These are phyloP conservation scores for Colletotrichum echinochloae DNA, from an alignment of 2,329 filamentous ascomycete species.

Conservation along the genomic window DNA sequence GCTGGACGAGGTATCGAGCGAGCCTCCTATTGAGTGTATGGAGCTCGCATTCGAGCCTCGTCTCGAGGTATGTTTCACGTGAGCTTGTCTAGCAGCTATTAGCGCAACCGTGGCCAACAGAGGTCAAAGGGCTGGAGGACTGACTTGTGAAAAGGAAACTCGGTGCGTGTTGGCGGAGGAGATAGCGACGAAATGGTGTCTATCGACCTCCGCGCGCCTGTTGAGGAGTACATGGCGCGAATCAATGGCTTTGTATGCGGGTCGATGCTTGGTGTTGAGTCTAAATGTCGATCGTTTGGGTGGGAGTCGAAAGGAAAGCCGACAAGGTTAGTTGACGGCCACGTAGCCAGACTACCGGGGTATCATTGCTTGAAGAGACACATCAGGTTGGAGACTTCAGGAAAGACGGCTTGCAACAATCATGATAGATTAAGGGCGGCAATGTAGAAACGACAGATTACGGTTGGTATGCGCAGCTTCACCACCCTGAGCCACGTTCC, in stretches of 20 bases:
- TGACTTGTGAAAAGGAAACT: slow-evolving; percentile 72
- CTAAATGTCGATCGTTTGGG: slow-evolving; percentile 28
- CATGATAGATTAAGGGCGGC: slow-evolving; percentile 10
- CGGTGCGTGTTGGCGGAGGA: slow-evolving; percentile 62
- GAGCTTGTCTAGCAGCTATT: slow-evolving; percentile 53
- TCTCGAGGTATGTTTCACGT: slow-evolving; percentile 65
- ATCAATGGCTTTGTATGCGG: slow-evolving; percentile 24
- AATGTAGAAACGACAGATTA: slow-evolving; percentile 24
- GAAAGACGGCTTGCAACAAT: slow-evolving; percentile 16
- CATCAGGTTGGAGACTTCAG: slow-evolving; percentile 19
- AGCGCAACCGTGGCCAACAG: slow-evolving; percentile 21
- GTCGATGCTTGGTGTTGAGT: slow-evolving; percentile 21
- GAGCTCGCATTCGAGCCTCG: slow-evolving; percentile 90
- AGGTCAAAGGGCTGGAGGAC: slow-evolving; percentile 33
- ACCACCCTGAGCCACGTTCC: slow-evolving; percentile 36
- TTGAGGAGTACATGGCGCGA: slow-evolving; percentile 69
- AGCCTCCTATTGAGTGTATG: slow-evolving; percentile 86
- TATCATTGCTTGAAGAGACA: slow-evolving; percentile 58
- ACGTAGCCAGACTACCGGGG: slow-evolving; percentile 56
- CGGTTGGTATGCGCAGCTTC: slow-evolving; percentile 25
- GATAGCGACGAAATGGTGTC: slow-evolving; percentile 71
- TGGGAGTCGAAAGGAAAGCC: slow-evolving; percentile 44
- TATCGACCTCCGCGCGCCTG: slow-evolving; percentile 71
- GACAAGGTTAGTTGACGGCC: slow-evolving; percentile 52
- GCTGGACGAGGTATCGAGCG: slow-evolving; percentile 75